These are phyloP conservation scores for Colletotrichum sansevieriae DNA, from an alignment of 2,329 filamentous ascomycete species.

Conservation along the genomic window DNA sequence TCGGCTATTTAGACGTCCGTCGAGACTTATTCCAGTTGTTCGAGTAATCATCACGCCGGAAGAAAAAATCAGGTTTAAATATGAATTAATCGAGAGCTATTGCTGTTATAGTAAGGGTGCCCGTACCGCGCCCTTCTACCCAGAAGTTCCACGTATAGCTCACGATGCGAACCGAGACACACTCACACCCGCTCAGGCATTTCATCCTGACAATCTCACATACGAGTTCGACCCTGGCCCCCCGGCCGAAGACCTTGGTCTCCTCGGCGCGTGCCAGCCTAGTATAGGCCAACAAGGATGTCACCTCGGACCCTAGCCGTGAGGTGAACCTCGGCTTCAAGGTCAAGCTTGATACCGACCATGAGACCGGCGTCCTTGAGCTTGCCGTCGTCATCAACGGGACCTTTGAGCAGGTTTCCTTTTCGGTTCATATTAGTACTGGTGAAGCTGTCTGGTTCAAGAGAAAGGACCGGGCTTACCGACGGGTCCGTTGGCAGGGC, in stretches of 20 bases:
- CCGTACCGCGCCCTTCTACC: constrained; percentile 14
- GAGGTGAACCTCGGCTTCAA: constrained; percentile 73
- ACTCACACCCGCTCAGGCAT: not conserved
- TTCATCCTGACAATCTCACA: constrained; percentile 20
- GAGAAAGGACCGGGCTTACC: constrained; percentile 40
- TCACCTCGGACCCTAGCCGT: constrained; percentile 72
- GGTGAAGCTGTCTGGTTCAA: too few species aligned
- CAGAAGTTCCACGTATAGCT: constrained; percentile 2
- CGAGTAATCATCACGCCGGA: not conserved
- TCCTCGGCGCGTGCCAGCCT: constrained; percentile 35
- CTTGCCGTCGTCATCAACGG: constrained; percentile 68
- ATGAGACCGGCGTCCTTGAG: constrained; percentile 69
- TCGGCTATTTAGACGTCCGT: too few species aligned
- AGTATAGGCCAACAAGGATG: constrained; percentile 70
- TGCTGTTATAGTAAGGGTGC: constrained; percentile 2
- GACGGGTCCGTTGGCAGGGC: constrained; percentile 49
- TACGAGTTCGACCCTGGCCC: not conserved
- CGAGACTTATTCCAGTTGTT: too few species aligned
- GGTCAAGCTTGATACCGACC: constrained; percentile 73
- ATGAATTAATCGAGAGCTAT: constrained; percentile 8
- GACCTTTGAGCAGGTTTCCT: constrained; percentile 70
- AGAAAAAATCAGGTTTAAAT: not conserved
- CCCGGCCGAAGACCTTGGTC: not conserved
- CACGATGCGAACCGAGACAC: constrained; percentile 11
- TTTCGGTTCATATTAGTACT: not conserved